These are phyloP conservation scores for Beauveria medogensis DNA, from an alignment of 2,329 filamentous ascomycete species.

Conservation along the genomic window DNA sequence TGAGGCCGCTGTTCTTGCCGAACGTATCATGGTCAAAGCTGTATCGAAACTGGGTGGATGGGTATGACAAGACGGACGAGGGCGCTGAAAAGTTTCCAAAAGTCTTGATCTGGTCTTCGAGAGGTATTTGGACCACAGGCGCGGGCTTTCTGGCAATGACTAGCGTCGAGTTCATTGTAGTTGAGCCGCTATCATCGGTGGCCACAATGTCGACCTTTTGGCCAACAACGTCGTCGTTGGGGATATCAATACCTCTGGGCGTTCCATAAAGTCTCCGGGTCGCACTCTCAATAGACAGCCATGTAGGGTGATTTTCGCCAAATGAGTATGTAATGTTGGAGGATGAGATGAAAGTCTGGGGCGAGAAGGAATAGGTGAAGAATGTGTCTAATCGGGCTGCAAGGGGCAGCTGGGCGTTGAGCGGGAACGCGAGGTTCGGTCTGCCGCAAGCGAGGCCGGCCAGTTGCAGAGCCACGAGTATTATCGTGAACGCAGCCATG, in stretches of 20 bases:
- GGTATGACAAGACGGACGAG: constrained; percentile 47
- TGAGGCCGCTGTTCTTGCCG: constrained; percentile 42
- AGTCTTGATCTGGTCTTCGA: constrained; percentile 48
- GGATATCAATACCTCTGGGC: constrained; percentile 46
- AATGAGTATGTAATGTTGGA: constrained; percentile 62
- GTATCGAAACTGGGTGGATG: constrained; percentile 45
- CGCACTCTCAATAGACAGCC: constrained; percentile 63
- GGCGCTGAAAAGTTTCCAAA: constrained; percentile 55
- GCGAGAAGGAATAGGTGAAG: constrained; percentile 65
- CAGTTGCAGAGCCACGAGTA: constrained; percentile 19
- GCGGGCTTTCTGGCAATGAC: constrained; percentile 54
- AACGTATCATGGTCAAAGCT: constrained; percentile 55
- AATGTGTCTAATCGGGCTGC: constrained; percentile 60
- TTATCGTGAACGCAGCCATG: constrained; percentile 23
- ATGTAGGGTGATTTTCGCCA: constrained; percentile 52
- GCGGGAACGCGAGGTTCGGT: constrained; percentile 54
- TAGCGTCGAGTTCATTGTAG: constrained; percentile 58
- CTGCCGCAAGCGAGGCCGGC: constrained; percentile 21
- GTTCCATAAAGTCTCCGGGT: constrained; percentile 63
- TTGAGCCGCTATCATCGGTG: constrained; percentile 55
- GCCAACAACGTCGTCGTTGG: constrained; percentile 45
- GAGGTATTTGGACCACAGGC: constrained; percentile 46
- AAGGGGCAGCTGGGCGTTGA: constrained; percentile 78
- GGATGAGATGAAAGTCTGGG: constrained; percentile 62
- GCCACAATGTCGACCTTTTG: constrained; percentile 60